Conservation (phyloP, 306 rosid genomes). For the Astragalus membranaceus region DNA sequence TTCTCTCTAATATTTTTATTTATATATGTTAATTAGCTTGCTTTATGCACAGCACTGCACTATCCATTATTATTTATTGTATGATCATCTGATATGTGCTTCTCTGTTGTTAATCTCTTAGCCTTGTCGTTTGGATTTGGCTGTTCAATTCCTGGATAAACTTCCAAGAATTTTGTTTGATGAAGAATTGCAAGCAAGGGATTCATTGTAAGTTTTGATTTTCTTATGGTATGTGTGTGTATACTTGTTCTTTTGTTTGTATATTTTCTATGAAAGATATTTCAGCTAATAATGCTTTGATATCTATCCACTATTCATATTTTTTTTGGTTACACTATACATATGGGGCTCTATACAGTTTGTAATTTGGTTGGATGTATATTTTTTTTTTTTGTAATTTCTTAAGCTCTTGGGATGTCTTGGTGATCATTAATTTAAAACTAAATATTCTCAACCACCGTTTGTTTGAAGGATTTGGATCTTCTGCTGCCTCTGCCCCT, state of each 20-base stretch:
- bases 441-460: neutral
- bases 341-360: neutral
- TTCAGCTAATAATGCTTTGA: neutral
- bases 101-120: slow-evolving; percentile 3
- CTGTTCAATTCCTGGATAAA: slow-evolving; percentile 49
- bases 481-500: too few species aligned
- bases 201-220: slow-evolving; percentile 49
- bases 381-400: neutral
- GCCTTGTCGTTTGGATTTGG: slow-evolving; percentile 63
- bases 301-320: neutral
- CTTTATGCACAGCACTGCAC: neutral
- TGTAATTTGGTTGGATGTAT: neutral
- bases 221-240: neutral
- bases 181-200: slow-evolving; percentile 57
- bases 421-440: neutral
- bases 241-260: neutral
- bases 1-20: too few species aligned
- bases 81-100: neutral
- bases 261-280: neutral
- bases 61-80: neutral
- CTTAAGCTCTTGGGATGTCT: neutral
- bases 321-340: too few species aligned
- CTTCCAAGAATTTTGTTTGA: slow-evolving; percentile 63
- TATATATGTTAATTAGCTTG: too few species aligned
- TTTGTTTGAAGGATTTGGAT: too few species aligned